These are phyloP conservation scores for Hibiscus syriacus DNA, from an alignment of 345 rosid species.

Conservation along the genomic window DNA sequence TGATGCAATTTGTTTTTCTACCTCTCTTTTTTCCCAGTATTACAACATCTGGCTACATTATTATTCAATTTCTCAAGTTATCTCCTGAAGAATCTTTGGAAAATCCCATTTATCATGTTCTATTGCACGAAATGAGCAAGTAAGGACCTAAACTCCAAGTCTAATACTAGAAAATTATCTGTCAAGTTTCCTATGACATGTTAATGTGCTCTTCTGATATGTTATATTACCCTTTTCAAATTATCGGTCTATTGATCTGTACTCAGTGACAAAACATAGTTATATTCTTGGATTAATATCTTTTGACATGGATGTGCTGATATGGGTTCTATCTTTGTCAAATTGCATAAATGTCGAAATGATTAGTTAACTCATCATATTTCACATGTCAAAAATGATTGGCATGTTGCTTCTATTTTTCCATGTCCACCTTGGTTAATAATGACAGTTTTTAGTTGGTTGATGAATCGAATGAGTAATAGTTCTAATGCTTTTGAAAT, in stretches of 20 bases:
- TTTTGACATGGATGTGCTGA: background rate
- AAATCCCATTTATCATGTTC: slow-evolving; percentile 64
- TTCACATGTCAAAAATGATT: background rate
- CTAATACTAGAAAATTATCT: background rate
- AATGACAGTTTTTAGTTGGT: background rate
- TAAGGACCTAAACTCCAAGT: slow-evolving; percentile 25
- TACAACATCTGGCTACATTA: slow-evolving; percentile 48
- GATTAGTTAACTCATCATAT: background rate
- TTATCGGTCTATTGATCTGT: background rate
- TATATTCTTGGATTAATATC: too few relatives aligned
- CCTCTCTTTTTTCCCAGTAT: slow-evolving; percentile 29
- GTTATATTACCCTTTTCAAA: background rate
- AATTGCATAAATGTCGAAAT: background rate
- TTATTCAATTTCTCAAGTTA: slow-evolving; percentile 59
- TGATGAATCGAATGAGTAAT: background rate
- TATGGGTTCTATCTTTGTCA: background rate
- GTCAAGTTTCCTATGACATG: background rate
- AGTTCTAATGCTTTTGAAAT: background rate
- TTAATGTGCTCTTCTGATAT: background rate
- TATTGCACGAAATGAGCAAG: slow-evolving; percentile 42
- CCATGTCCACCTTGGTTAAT: background rate
- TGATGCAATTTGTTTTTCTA: background rate
- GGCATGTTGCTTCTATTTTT: background rate
- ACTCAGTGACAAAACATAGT: background rate
- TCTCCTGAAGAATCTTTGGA: slow-evolving; percentile 55